Percentiles rank a stretch among this genome's conserved stretches.
Conservation (phyloP, 345 rosid species). For the Hibiscus trionum region DNA sequence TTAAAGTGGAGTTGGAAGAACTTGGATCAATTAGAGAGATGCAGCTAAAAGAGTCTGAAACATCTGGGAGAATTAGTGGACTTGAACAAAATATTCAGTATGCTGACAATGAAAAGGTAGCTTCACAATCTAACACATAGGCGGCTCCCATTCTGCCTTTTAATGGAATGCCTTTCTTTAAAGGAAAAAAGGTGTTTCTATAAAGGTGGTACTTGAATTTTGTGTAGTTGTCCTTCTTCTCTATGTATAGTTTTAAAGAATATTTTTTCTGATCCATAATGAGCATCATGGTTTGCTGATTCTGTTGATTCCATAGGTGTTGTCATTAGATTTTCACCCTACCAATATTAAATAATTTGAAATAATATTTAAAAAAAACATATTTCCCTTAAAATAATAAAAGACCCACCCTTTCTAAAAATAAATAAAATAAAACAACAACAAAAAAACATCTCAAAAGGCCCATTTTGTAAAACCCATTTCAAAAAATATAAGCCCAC, state of each 20-base stretch:
- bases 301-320: background rate
- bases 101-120: slow-evolving; percentile 92
- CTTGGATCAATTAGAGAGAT: slow-evolving; percentile 93
- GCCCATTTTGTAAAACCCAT: too few species aligned
- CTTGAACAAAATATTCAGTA: slow-evolving; percentile 94
- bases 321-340: too few species aligned
- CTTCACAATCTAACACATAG: background rate
- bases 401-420: too few species aligned
- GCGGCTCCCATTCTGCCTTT: background rate
- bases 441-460: too few species aligned
- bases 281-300: background rate
- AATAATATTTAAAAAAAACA: too few species aligned
- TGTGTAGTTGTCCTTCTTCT: background rate
- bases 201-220: background rate
- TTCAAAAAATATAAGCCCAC: too few species aligned
- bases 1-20: slow-evolving; percentile 68
- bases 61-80: slow-evolving; percentile 87
- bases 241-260: background rate
- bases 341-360: too few species aligned
- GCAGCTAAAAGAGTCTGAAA: slow-evolving; percentile 88
- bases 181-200: background rate
- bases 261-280: background rate
- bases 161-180: background rate
- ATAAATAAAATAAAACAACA: too few species aligned
- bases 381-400: too few species aligned